Conservation (phyloP, 164 flowering plant genomes). For the Tinospora cordifolia region DNA sequence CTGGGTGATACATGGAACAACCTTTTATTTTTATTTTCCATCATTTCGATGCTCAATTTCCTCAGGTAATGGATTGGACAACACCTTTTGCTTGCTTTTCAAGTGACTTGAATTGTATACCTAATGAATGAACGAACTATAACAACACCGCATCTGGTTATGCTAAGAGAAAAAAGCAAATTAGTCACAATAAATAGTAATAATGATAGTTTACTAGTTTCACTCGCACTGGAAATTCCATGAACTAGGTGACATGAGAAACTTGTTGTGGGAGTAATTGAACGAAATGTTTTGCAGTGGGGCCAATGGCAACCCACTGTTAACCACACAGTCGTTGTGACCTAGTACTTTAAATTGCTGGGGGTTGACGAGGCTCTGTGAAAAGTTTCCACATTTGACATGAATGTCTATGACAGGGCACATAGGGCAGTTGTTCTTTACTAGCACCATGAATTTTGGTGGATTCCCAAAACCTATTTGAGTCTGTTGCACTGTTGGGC, state of each 20-base stretch:
- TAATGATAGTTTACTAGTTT: constrained; percentile 1
- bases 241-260: constrained; percentile 20
- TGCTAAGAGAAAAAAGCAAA: too few relatives aligned
- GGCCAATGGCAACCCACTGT: constrained; percentile 37
- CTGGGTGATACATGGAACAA: too few relatives aligned
- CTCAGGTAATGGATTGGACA: too few relatives aligned
- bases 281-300: constrained; percentile 39
- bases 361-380: constrained; percentile 37
- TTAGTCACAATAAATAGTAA: too few relatives aligned
- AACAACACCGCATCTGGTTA: too few relatives aligned
- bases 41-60: too few relatives aligned
- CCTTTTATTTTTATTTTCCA: too few relatives aligned
- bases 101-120: too few relatives aligned
- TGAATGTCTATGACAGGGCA: constrained; percentile 48
- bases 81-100: too few relatives aligned
- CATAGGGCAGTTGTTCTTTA: constrained; percentile 41
- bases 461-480: constrained; percentile 31
- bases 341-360: constrained; percentile 33
- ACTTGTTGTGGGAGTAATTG: constrained; percentile 37
- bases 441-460: constrained; percentile 34
- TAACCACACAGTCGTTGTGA: constrained; percentile 36
- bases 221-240: constrained; percentile 48
- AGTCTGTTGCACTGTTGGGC: constrained; percentile 35
- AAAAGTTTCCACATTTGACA: constrained; percentile 36
- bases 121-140: too few relatives aligned